Percentiles rank a stretch among this genome's conserved stretches.
Evolutionary conservation across 148 eudicot species (phyloP).

Genomic region (Rhododendron simsii): DNA sequence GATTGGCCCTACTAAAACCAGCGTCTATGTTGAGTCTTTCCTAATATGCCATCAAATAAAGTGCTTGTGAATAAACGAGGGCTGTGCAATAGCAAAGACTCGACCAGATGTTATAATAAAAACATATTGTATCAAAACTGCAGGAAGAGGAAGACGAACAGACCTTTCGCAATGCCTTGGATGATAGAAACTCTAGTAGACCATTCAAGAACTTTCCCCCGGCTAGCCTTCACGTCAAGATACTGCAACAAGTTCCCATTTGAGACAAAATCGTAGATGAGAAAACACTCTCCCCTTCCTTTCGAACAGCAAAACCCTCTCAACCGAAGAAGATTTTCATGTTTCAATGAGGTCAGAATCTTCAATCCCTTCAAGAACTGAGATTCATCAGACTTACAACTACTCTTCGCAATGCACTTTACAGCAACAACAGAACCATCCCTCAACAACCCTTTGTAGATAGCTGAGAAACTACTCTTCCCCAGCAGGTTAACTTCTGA

Average conservation of each 20-base stretch:
- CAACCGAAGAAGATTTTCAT: conserved; percentile 62
- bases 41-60: neutral
- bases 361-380: conserved; percentile 81
- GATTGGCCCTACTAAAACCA: neutral
- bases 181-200: conserved; percentile 63
- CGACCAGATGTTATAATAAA: neutral
- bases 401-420: conserved; percentile 71
- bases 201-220: conserved; percentile 63
- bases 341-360: conserved; percentile 64
- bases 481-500: conserved; percentile 74
- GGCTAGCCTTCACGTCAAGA: conserved; percentile 53
- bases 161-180: conserved; percentile 89
- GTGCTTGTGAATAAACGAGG: neutral
- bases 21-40: neutral
- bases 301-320: conserved; percentile 93
- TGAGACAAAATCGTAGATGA: conserved; percentile 70
- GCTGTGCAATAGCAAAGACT: neutral
- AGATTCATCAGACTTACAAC: conserved; percentile 77
- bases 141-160: conserved; percentile 6
- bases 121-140: neutral
- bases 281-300: conserved; percentile 89
- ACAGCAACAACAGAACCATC: conserved; percentile 77
- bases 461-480: conserved; percentile 72
- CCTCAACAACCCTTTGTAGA: conserved; percentile 66
- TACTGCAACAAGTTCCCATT: conserved; percentile 70